Percentiles rank a stretch among this genome's conserved stretches.
These are phyloP conservation scores for Didymella sp. DNA, from an alignment of 2,329 filamentous ascomycete genomes.

Conservation along the genomic window DNA sequence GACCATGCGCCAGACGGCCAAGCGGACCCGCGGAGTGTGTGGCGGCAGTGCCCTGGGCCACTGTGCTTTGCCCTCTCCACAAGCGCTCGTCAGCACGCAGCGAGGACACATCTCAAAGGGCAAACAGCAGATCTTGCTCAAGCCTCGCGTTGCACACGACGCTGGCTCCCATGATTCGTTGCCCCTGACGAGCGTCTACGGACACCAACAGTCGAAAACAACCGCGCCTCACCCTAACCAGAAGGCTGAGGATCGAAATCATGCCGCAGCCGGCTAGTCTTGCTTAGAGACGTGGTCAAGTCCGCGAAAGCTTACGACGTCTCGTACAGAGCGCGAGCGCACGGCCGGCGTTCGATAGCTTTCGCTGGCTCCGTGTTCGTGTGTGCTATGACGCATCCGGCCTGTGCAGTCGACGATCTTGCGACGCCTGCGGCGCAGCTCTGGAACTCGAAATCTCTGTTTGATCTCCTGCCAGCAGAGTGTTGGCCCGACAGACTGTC, in stretches of 20 bases:
- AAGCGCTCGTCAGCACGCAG: constrained; percentile 33
- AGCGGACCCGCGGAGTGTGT: constrained; percentile 22
- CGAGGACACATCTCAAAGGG: constrained; percentile 29
- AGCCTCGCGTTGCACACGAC: constrained; percentile 27
- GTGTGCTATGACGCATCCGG: constrained; percentile 44
- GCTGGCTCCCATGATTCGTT: constrained; percentile 21
- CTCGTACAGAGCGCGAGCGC: constrained; percentile 35
- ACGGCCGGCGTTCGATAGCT: constrained; percentile 48
- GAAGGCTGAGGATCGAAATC: constrained; percentile 32
- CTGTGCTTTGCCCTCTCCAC: constrained; percentile 24
- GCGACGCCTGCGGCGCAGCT: constrained; percentile 38
- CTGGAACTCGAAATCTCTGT: constrained; percentile 35
- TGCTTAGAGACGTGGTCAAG: constrained; percentile 21
- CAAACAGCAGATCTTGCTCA: constrained; percentile 24
- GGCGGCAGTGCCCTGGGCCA: constrained; percentile 21
- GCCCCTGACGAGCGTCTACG: constrained; percentile 15
- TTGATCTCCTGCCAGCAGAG: constrained; percentile 21
- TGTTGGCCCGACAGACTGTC: constrained; percentile 35
- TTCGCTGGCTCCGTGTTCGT: constrained; percentile 35
- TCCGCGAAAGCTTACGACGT: constrained; percentile 44
- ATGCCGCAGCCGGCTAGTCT: constrained; percentile 30
- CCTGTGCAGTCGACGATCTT: constrained; percentile 40
- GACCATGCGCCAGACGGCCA: constrained; percentile 14
- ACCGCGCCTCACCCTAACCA: constrained; percentile 39
- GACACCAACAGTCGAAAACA: constrained; percentile 27